Evolutionary conservation across 306 rosid species (phyloP), one percentile per base, ranked within the genome.

Genomic region (Hippophae tibetana): DNA sequence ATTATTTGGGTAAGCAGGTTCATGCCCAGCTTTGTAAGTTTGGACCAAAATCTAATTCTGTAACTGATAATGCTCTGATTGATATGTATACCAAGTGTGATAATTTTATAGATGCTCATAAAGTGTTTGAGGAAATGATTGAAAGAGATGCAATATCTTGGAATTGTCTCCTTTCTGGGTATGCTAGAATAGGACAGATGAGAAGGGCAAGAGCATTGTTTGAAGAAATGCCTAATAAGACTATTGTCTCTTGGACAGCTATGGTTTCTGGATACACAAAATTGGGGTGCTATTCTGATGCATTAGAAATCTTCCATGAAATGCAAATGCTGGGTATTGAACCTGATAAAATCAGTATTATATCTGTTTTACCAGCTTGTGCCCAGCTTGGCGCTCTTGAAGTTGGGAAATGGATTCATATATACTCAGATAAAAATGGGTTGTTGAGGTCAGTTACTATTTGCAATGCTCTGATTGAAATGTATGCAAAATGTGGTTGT

Each of bases 391-490:
- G 96, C 41, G 86, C 93, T 52, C 86, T 90, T 42, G 89, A 87
- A 72, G 78, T 77, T 47, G 96, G 98, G 66, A 87, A 82, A 62
- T 84, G 86, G 95, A 85, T 90, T 72, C 96, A 85, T 68, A 68
- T 67, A 61, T 85, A 79, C 59, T 71, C 87, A 0, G 84, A 75
- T 25, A 80, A 52, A 14, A 83, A 71, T 1, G 67, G 78, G 48
- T 72, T 83, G 57, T 47, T 56, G 64, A 43, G 72, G 45, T 71
- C 69, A 8, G 64, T 72, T 26, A 54, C 66, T 45, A 72, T 87
- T 31, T 75, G 81, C 42, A 90, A 85, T 69, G 96, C 96, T 26
- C 62, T 90, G 60, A 62, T 84, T 69, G 95, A 88, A 75, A 83
- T 90, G 95, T 87, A 87, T 65, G 78, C 83, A 0, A 87, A 87